A percentile compares a stretch with the other conserved stretches of the same genome.
These are phyloP conservation scores for Polygonum aviculare DNA, from an alignment of 148 eudicot species.

Conservation along the genomic window DNA sequence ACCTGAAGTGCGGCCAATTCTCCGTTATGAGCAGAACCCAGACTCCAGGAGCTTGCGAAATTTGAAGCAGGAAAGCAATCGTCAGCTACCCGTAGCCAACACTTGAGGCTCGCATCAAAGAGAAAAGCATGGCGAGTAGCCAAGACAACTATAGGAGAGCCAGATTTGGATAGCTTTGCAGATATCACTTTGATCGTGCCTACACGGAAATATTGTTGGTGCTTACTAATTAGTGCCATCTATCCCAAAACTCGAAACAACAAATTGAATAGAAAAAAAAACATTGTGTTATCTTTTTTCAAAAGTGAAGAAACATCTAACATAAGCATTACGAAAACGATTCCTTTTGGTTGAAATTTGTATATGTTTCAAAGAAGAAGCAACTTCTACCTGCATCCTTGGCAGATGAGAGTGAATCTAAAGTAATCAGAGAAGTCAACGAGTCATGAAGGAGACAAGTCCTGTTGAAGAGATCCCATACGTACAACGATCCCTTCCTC, in stretches of 20 bases:
- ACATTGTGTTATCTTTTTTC: not conserved
- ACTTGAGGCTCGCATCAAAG: constrained; percentile 74
- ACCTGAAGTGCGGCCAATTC: constrained; percentile 89
- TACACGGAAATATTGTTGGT: not conserved
- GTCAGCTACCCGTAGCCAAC: constrained; percentile 97
- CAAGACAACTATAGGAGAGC: constrained; percentile 49
- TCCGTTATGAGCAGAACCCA: constrained; percentile 77
- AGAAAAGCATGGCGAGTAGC: constrained; percentile 94
- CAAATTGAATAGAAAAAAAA: not conserved
- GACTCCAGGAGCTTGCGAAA: constrained; percentile 83
- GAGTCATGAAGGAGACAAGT: constrained; percentile 89
- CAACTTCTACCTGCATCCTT: constrained; percentile 8
- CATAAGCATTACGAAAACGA: not conserved
- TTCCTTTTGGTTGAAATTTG: not conserved
- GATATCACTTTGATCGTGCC: constrained; percentile 18
- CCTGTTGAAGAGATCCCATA: constrained; percentile 84
- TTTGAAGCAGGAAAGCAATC: constrained; percentile 89
- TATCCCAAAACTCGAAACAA: not conserved
- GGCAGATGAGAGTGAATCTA: constrained; percentile 29
- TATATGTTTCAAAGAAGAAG: not conserved
- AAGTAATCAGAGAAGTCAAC: constrained; percentile 52
- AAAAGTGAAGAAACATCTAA: not conserved
- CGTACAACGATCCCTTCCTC: constrained; percentile 64
- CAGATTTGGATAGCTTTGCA: constrained; percentile 16
- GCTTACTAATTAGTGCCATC: not conserved